A percentile compares a stretch with the other conserved stretches of the same genome.
phyloP scores from a whole-genome alignment of 2,329 filamentous ascomycete species.

The Verruconis gallopava region DNA sequence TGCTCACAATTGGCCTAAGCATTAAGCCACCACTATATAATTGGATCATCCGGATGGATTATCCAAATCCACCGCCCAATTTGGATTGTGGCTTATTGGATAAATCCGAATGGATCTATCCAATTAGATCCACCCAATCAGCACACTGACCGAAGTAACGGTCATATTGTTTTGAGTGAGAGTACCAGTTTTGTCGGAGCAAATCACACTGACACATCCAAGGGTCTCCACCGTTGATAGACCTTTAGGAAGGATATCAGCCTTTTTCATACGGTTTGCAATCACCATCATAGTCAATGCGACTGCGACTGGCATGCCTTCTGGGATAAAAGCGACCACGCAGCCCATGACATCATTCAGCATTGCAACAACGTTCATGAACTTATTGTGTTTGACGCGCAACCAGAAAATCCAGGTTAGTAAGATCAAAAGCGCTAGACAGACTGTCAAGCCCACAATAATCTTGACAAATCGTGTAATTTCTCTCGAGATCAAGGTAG shows the following conservation, averaged over 20 bases:
- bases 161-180: conserved; percentile 35
- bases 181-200: too few species aligned
- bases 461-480: conserved; percentile 33
- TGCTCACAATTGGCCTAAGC: too few species aligned
- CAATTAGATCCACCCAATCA: too few species aligned
- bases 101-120: too few species aligned
- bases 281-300: conserved; percentile 30
- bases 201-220: conserved; percentile 33
- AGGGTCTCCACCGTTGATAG: conserved; percentile 31
- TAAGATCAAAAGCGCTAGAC: conserved; percentile 24
- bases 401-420: conserved; percentile 23
- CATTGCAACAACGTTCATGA: conserved; percentile 32
- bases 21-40: too few species aligned
- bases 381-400: conserved; percentile 23
- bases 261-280: conserved; percentile 30
- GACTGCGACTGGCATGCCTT: conserved; percentile 19
- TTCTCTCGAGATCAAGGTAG: conserved; percentile 29
- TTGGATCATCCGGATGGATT: too few species aligned
- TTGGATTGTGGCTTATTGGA: too few species aligned
- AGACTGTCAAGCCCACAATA: conserved; percentile 28
- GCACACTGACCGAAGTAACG: conserved; percentile 27
- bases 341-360: conserved; percentile 35
- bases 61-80: too few species aligned
- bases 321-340: conserved; percentile 19
- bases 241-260: conserved; percentile 31